Conservation (phyloP, 768 basidiomycete species). For the Leucocoprinus sp. region DNA sequence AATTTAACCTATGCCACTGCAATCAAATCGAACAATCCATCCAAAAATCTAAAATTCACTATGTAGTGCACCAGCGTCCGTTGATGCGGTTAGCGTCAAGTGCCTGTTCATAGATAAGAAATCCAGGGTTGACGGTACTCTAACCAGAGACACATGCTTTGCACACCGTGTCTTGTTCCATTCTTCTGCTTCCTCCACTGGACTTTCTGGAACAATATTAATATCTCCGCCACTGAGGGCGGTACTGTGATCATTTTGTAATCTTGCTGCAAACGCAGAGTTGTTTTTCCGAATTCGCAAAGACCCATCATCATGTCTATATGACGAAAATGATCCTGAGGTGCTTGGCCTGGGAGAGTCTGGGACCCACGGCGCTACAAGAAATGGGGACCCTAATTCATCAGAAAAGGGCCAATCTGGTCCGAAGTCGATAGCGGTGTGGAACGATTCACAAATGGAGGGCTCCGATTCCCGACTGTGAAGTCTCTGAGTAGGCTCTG, state of each 20-base stretch:
- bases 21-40: conserved; percentile 1
- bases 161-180: conserved; percentile 84
- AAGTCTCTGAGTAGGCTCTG: conserved; percentile 17
- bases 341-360: conserved; percentile 29
- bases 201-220: conserved; percentile 33
- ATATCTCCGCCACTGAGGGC: conserved; percentile 3
- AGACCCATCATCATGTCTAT: conserved; percentile 13
- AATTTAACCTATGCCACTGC: conserved; percentile 7
- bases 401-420: conserved; percentile 40
- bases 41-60: neutral
- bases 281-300: neutral
- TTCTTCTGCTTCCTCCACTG: conserved; percentile 73
- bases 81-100: conserved; percentile 2
- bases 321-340: conserved; percentile 24
- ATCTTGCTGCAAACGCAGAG: neutral
- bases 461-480: conserved; percentile 33
- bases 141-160: conserved; percentile 77
- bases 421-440: conserved; percentile 56
- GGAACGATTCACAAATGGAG: conserved; percentile 51
- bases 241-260: neutral
- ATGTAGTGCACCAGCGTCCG: neutral
- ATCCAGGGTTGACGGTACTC: conserved; percentile 49
- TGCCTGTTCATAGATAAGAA: conserved; percentile 9
- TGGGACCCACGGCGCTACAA: conserved; percentile 21
- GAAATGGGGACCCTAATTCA: conserved; percentile 25